Conservation (phyloP, 2,329 filamentous ascomycete genomes). For the Claviceps sp. region DNA sequence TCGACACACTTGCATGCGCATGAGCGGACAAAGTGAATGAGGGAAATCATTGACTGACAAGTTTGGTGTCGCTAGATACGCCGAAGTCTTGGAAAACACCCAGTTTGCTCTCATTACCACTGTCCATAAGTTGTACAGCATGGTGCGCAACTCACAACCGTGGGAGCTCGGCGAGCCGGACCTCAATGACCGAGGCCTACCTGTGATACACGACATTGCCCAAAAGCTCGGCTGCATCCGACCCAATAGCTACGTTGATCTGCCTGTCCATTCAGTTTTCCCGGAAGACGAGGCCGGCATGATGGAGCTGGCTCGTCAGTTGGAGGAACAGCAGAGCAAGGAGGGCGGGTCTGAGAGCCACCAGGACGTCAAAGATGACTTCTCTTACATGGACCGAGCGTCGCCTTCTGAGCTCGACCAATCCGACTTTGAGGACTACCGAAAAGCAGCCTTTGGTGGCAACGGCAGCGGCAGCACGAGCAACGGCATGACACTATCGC, state of each 20-base stretch:
- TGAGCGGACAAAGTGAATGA: no score
- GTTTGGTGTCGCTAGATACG: slow-evolving; percentile 30
- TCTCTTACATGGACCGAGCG: slow-evolving; percentile 25
- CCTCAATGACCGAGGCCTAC: slow-evolving; percentile 48
- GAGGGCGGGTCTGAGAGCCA: slow-evolving; percentile 19
- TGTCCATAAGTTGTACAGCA: slow-evolving; percentile 51
- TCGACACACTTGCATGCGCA: no score
- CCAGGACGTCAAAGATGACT: slow-evolving; percentile 11
- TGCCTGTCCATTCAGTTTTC: slow-evolving; percentile 44
- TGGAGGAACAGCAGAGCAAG: slow-evolving; percentile 34
- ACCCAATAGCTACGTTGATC: slow-evolving; percentile 45
- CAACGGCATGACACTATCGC: slow-evolving; percentile 33
- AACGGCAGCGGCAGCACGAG: slow-evolving; percentile 10
- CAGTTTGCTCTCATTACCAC: slow-evolving; percentile 51
- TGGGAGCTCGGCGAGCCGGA: slow-evolving; percentile 53
- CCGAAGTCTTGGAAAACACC: slow-evolving; percentile 51
- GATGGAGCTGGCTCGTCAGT: slow-evolving; percentile 40
- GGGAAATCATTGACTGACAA: not conserved
- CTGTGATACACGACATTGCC: slow-evolving; percentile 52
- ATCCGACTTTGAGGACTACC: slow-evolving; percentile 43
- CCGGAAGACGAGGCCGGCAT: slow-evolving; percentile 48
- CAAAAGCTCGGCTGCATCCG: slow-evolving; percentile 51
- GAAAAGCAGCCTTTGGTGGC: slow-evolving; percentile 31
- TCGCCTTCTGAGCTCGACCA: slow-evolving; percentile 43
- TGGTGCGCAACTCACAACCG: slow-evolving; percentile 43